A percentile compares a stretch with the other conserved stretches of the same genome.
Conservation (phyloP, 1,284 basidiomycete genomes). For the Peniophora sp. region DNA sequence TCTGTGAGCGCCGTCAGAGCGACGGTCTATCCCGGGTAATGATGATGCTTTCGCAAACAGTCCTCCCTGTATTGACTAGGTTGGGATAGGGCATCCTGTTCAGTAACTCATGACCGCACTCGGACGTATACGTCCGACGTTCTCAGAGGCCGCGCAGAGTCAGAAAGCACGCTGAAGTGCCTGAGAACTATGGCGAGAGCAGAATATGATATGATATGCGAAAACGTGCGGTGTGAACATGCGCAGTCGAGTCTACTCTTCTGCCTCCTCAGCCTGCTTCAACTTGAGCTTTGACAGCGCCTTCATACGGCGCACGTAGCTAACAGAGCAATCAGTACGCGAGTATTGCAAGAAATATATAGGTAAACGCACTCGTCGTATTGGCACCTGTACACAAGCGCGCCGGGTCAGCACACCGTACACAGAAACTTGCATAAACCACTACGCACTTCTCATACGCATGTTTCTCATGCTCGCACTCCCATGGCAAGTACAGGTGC, state of each 20-base stretch:
- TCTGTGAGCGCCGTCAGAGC: too few species aligned
- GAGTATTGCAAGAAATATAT: conserved; percentile 6
- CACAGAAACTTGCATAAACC: too few species aligned
- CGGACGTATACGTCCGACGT: too few species aligned
- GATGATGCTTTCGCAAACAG: too few species aligned
- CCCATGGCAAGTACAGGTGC: conserved; percentile 71
- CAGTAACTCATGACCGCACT: too few species aligned
- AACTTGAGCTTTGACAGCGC: conserved; percentile 64
- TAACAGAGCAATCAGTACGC: conserved; percentile 21
- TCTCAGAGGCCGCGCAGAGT: too few species aligned
- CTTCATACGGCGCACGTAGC: conserved; percentile 82
- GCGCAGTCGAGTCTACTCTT: not conserved
- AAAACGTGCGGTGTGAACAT: too few species aligned
- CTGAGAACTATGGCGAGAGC: too few species aligned
- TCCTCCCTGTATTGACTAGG: too few species aligned
- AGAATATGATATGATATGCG: not conserved
- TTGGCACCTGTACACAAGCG: conserved; percentile 62
- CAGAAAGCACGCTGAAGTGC: too few species aligned
- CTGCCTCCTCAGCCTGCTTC: conserved; percentile 52
- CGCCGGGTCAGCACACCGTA: conserved; percentile 2
- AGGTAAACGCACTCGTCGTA: conserved; percentile 73
- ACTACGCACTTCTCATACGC: conserved; percentile 68
- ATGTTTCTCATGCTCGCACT: conserved; percentile 76
- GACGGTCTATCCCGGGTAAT: too few species aligned
- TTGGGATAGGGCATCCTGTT: too few species aligned